Conservation (phyloP, 2,329 filamentous ascomycete species). For the Tympanopsis confertula region DNA sequence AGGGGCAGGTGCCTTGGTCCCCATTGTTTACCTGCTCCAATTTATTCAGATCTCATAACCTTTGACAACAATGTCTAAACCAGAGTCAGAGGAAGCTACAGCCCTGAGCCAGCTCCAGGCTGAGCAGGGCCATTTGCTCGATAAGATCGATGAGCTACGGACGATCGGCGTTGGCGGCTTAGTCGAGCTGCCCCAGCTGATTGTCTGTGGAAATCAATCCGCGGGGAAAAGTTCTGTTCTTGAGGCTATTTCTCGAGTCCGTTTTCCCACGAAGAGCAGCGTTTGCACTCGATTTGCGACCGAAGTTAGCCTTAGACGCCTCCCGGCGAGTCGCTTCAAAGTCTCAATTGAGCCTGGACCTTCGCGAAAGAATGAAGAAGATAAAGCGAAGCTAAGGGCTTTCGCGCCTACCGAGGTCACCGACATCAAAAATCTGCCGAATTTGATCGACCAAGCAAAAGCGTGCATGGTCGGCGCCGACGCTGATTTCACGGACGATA, state of each 20-base stretch:
- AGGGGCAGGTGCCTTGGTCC: no score
- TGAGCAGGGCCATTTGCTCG: background rate
- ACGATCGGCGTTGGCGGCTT: background rate
- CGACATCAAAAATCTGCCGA: background rate
- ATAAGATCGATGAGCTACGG: background rate
- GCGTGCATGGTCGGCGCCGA: background rate
- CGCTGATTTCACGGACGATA: conserved; percentile 13
- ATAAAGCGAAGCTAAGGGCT: background rate
- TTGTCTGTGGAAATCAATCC: conserved; percentile 43
- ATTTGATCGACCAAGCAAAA: background rate
- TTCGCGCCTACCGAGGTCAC: background rate
- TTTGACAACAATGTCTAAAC: no score
- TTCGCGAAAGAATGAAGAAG: background rate
- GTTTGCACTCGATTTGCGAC: conserved; percentile 44
- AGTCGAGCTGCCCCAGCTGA: conserved; percentile 27
- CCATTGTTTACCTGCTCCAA: no score
- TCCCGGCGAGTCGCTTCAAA: conserved; percentile 10
- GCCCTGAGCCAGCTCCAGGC: background rate
- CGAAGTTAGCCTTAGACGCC: conserved; percentile 34
- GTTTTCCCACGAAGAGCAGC: conserved; percentile 37
- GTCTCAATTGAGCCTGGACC: conserved; percentile 20
- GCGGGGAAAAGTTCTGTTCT: conserved; percentile 46
- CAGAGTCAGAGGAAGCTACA: no score
- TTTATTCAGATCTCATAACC: no score
- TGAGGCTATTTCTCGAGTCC: conserved; percentile 40